Base-by-base conservation (phyloP, 2,329 filamentous ascomycete genomes). In the Penicillium brasilianum region DNA sequence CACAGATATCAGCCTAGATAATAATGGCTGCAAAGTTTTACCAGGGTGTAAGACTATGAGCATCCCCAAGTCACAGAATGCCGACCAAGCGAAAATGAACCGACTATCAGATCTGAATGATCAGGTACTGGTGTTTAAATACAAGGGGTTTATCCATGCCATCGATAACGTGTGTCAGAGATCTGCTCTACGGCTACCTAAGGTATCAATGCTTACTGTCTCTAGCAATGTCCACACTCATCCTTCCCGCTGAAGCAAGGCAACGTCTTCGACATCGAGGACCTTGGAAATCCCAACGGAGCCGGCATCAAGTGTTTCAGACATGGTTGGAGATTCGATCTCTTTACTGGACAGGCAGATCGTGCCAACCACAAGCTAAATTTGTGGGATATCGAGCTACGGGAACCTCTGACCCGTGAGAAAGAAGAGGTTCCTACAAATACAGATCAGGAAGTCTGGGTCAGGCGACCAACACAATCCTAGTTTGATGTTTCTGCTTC, bases 201-300 rank as follows among this genome's bases (percentile, higher is more conserved):
- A 28, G 43, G 18, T 43, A 20, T 3, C 8, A 46, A n/a, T 30
- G 13, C 44, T 48, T 3, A 48, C 14, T 10, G 10, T 30, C 14
- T 48, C 25, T 30, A 48, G 44, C 44, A 48, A 48, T 48, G 44
- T 10, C 44, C 44, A 5, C 44, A 48, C 44, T 48, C 44, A 30
- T 48, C 44, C 13, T 48, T 48, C 25, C 44, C 44, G 4, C 44
- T 48, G 22, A 48, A 48, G 25, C 44, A 30, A 48, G 44, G 44
- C 44, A 48, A 28, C 20, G 25, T 48, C 14, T 48, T 48, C 8
- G 44, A 48, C 7, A 48, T 48, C 14, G 44, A 48, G 14, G 44
- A 48, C 16, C 25, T 48, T 5, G 16, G 8, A 18, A 48, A 18
- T 9, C 14, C 44, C 25, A 48, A 28, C n/a, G 25, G 44, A n/a